A percentile compares a stretch with the other conserved stretches of the same genome.
phyloP scores from a whole-genome alignment of 768 basidiomycete genomes.

The Peribolospora baueri region DNA sequence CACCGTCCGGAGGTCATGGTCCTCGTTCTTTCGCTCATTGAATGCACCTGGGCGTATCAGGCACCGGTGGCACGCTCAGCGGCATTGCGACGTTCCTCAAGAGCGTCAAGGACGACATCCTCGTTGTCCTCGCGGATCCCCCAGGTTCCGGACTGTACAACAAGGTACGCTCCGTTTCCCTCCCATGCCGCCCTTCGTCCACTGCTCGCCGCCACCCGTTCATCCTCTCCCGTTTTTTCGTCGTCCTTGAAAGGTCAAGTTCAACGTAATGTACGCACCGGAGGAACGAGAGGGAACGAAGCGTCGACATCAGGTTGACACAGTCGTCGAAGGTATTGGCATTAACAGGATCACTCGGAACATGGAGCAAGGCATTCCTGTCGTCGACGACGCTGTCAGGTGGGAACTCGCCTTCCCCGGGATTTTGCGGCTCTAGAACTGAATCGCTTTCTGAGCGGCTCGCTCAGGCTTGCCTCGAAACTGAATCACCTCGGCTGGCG shows the following conservation, averaged over 20 bases:
- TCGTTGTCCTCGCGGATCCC: conserved; percentile 64
- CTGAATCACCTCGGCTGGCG: neutral
- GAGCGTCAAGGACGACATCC: conserved; percentile 37
- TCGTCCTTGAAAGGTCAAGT: conserved; percentile 34
- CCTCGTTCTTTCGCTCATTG: neutral
- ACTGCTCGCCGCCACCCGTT: neutral
- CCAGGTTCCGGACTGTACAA: conserved; percentile 88
- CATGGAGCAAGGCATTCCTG: conserved; percentile 54
- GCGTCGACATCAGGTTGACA: conserved; percentile 80
- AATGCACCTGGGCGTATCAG: conserved; percentile 19
- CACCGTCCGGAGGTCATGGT: neutral
- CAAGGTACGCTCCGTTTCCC: conserved; percentile 31
- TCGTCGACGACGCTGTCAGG: conserved; percentile 79
- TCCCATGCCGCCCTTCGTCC: neutral
- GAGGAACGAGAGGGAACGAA: conserved; percentile 84
- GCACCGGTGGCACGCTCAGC: conserved; percentile 89
- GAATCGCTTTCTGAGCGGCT: neutral
- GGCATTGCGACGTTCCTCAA: conserved; percentile 63
- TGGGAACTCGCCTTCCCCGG: conserved; percentile 15
- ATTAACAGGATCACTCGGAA: conserved; percentile 85
- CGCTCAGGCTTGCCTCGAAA: neutral
- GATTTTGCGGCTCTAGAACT: conserved; percentile 2
- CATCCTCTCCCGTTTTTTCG: neutral
- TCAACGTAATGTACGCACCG: conserved; percentile 83
- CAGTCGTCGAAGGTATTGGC: conserved; percentile 42